Conservation (phyloP, 2,329 filamentous ascomycete genomes). For the Lasiodiplodia citricola region DNA sequence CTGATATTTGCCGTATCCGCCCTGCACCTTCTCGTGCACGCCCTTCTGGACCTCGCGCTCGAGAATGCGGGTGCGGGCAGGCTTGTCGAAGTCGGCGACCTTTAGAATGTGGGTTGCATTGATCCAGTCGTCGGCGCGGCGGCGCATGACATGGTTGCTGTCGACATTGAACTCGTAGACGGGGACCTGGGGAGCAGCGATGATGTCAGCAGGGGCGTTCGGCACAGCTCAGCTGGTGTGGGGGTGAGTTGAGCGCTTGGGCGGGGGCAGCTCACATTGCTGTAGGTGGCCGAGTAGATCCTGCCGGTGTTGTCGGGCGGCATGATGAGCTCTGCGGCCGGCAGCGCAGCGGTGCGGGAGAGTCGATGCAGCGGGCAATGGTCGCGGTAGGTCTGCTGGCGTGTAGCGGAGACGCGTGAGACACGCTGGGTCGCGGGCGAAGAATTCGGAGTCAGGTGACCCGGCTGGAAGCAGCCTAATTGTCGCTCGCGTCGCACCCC, state of each 20-base stretch:
- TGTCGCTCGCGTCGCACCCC: neutral
- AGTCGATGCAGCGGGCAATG: constrained; percentile 9
- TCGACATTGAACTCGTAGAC: constrained; percentile 94
- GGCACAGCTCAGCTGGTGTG: constrained; percentile 7
- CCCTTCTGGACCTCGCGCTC: constrained; percentile 98
- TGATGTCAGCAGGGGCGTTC: constrained; percentile 28
- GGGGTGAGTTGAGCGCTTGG: neutral
- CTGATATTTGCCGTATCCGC: constrained; percentile 98
- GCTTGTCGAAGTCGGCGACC: constrained; percentile 96
- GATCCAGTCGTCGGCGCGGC: constrained; percentile 93
- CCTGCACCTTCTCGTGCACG: constrained; percentile 95
- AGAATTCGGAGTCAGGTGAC: constrained; percentile 7
- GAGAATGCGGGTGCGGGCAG: constrained; percentile 89
- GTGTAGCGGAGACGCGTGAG: constrained; percentile 10
- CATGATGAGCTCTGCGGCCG: constrained; percentile 34
- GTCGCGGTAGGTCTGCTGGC: constrained; percentile 7
- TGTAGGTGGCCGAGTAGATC: constrained; percentile 70
- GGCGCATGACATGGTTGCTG: constrained; percentile 92
- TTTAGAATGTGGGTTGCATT: constrained; percentile 99
- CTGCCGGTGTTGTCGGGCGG: constrained; percentile 47
- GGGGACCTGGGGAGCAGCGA: constrained; percentile 68
- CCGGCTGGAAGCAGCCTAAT: neutral
- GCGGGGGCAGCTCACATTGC: constrained; percentile 53
- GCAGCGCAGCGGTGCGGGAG: constrained; percentile 3
- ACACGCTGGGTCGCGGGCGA: constrained; percentile 8